Base-by-base conservation (phyloP, 2,329 filamentous ascomycete species). In the Bipolaris victoriae region DNA sequence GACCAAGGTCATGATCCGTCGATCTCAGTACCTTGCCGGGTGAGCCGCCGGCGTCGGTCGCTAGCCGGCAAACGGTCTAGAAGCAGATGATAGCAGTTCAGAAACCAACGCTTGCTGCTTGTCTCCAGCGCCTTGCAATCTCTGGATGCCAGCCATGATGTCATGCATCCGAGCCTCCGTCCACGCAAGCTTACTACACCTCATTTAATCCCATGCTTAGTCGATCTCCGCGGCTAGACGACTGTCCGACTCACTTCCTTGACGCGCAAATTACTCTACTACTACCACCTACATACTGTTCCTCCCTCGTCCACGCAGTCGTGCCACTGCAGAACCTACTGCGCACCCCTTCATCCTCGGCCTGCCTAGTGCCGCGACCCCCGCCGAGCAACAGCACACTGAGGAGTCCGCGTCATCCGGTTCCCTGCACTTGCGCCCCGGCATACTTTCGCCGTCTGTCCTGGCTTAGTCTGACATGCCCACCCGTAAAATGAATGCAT, bases 381-480 rank as follows among this genome's bases (percentile, higher is more conserved):
- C 64, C 65, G 62, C 65, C 62, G 57, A 60, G 49, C 50, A 53
- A 10, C 49, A 39, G 31, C 52, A 39, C 52, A 44, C 45, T 5
- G 29, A 31, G 29, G 50, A 39, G 39, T 61, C 66, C 65, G 70
- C 70, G 67, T 73, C 70, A 74, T 72, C 70, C 65, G 66, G 55
- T 49, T 57, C 65, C 62, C 63, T 69, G 67, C 61, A 50, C 62
- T 62, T 52, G 55, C 57, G 43, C 57, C 62, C 57, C 63, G 53
- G 51, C 57, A 60, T 22, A 60, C 60, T 50, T 59, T 47, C 58
- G 58, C 48, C 53, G 54, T 54, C 63, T 45, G 57, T 60, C 55
- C 61, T 61, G 63, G 40, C 61, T 57, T 68, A 60, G 61, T 59
- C 57, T 55, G 52, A 52, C 49, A 57, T 51, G 29, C 45, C 48